These are phyloP conservation scores for Salvia splendens DNA, from an alignment of 257 asterid species.

Conservation along the genomic window DNA sequence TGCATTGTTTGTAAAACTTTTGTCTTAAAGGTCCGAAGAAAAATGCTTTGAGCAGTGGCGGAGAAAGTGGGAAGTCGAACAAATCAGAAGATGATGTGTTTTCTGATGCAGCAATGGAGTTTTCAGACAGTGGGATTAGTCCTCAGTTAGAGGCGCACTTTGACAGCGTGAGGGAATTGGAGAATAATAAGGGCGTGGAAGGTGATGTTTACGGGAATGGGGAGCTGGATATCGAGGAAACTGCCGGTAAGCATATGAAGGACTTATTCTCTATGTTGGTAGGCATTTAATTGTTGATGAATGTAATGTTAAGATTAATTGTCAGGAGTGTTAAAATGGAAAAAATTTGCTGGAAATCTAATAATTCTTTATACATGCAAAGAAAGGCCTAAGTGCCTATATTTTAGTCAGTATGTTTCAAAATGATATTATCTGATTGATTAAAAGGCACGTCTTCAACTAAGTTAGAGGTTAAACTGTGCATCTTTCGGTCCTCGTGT, in stretches of 20 bases:
- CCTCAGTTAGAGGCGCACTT: conserved; percentile 44
- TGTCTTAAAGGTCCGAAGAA: conserved; percentile 53
- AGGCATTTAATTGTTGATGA: conserved; percentile 12
- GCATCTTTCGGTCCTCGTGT: neutral
- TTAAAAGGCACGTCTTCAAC: neutral
- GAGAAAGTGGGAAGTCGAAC: conserved; percentile 44
- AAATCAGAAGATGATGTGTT: conserved; percentile 73
- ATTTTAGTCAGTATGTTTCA: conserved; percentile 7
- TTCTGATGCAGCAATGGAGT: conserved; percentile 74
- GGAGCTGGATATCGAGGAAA: conserved; percentile 35
- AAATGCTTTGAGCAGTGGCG: conserved; percentile 41
- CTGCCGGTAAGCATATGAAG: conserved; percentile 46
- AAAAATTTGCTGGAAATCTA: conserved; percentile 10
- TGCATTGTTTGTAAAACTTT: neutral
- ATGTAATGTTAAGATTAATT: conserved; percentile 9
- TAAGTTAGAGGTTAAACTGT: neutral
- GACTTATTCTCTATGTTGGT: conserved; percentile 17
- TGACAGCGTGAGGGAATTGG: conserved; percentile 36
- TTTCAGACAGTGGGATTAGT: conserved; percentile 60
- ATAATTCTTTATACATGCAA: neutral
- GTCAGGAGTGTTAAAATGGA: conserved; percentile 19
- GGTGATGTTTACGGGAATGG: no score
- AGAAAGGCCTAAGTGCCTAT: neutral
- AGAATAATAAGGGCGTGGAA: conserved; percentile 10
- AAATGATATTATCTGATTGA: neutral